These are phyloP conservation scores for Cercospora citrullina DNA, from an alignment of 2,329 filamentous ascomycete species.

Conservation along the genomic window DNA sequence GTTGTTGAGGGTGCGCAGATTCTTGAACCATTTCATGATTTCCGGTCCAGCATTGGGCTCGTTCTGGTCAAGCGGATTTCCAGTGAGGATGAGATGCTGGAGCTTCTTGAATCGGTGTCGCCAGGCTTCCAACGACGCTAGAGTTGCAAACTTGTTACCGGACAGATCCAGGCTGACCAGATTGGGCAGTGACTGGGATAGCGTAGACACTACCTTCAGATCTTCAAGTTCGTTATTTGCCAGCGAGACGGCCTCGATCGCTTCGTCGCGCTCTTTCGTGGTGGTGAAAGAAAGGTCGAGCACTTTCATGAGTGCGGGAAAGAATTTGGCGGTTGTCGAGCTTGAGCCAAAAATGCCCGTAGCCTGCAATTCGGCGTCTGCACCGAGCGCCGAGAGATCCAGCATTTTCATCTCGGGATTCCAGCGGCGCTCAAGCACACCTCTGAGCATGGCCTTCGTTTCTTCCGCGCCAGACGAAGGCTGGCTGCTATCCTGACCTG, in stretches of 20 bases:
- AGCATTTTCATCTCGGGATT: slow-evolving; percentile 70
- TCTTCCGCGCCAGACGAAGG: slow-evolving; percentile 53
- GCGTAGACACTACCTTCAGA: slow-evolving; percentile 68
- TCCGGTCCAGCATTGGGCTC: slow-evolving; percentile 61
- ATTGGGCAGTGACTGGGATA: slow-evolving; percentile 79
- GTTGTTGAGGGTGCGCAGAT: slow-evolving; percentile 74
- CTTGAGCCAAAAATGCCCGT: slow-evolving; percentile 74
- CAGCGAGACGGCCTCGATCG: slow-evolving; percentile 78
- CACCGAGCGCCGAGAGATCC: slow-evolving; percentile 74
- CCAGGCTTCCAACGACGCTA: slow-evolving; percentile 72
- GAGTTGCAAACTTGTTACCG: slow-evolving; percentile 71
- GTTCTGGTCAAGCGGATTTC: slow-evolving; percentile 66
- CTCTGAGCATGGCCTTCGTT: slow-evolving; percentile 62
- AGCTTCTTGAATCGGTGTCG: slow-evolving; percentile 74
- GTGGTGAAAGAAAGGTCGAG: slow-evolving; percentile 76
- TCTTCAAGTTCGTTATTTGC: slow-evolving; percentile 76
- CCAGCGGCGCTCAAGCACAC: slow-evolving; percentile 75
- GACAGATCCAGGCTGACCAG: slow-evolving; percentile 87
- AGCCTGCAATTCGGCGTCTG: slow-evolving; percentile 68
- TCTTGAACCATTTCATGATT: slow-evolving; percentile 79
- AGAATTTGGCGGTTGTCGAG: slow-evolving; percentile 78
- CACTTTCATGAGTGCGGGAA: slow-evolving; percentile 86
- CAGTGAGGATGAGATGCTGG: slow-evolving; percentile 75
- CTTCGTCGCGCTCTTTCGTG: slow-evolving; percentile 69
- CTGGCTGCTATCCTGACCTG: slow-evolving; percentile 15